phyloP scores from a whole-genome alignment of 306 rosid species.

The Morella rubra region DNA sequence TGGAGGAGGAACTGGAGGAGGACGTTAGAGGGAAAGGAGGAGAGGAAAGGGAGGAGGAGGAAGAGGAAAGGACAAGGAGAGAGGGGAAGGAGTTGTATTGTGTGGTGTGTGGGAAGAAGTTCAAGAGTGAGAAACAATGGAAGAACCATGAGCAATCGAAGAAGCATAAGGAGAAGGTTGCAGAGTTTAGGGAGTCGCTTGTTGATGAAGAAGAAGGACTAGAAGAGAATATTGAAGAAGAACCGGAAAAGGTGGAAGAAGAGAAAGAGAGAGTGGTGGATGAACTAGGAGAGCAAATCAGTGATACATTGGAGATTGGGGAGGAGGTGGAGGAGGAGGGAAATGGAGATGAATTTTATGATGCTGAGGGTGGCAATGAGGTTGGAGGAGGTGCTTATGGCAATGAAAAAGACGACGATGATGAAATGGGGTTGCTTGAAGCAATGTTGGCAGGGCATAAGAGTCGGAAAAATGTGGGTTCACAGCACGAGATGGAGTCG shows the following conservation, averaged over 20 bases:
- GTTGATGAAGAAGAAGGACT: conserved; percentile 40
- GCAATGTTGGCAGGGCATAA: conserved; percentile 65
- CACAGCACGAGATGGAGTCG: conserved; percentile 28
- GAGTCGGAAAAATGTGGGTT: conserved; percentile 43
- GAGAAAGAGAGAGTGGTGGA: conserved; percentile 30
- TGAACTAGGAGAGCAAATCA: conserved; percentile 38
- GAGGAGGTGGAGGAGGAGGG: conserved; percentile 18
- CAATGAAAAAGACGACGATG: conserved; percentile 27
- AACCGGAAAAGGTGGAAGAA: conserved; percentile 33
- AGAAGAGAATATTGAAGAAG: conserved; percentile 32
- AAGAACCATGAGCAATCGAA: conserved; percentile 97
- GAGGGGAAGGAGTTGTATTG: conserved; percentile 71
- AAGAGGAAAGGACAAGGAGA: conserved; percentile 40
- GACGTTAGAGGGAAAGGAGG: conserved; percentile 30
- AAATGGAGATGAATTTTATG: conserved; percentile 31
- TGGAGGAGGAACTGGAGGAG: conserved; percentile 33
- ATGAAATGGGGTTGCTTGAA: conserved; percentile 53
- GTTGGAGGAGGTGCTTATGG: conserved; percentile 19
- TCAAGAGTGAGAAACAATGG: conserved; percentile 99
- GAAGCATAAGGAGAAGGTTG: conserved; percentile 90
- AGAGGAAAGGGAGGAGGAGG: conserved; percentile 32
- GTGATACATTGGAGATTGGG: conserved; percentile 30
- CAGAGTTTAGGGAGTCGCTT: conserved; percentile 60
- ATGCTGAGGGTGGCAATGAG: conserved; percentile 22
- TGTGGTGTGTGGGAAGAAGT: conserved; percentile 92